Conservation (phyloP, 805 yeast species). For the Candida saitoana region DNA sequence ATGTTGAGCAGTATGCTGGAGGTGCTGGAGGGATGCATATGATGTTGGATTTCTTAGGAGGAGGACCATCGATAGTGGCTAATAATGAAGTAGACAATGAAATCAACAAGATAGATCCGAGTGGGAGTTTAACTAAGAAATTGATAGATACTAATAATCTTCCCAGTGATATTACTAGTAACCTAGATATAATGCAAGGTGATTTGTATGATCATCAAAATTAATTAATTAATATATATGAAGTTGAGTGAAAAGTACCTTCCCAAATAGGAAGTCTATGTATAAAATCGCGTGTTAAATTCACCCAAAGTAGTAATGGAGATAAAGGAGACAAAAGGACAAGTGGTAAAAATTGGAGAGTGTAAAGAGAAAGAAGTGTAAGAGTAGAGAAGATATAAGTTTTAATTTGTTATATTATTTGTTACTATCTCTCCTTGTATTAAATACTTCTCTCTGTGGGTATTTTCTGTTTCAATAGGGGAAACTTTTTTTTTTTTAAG, state of each 20-base stretch:
- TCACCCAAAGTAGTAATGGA: background rate
- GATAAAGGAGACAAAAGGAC: background rate
- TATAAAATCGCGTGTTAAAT: background rate
- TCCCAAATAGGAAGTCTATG: background rate
- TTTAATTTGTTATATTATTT: too few species aligned
- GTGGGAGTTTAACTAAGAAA: constrained; percentile 42
- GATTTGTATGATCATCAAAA: constrained; percentile 25
- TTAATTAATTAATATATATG: background rate
- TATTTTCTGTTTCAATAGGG: too few species aligned
- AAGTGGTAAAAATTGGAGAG: background rate
- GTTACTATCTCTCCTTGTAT: too few species aligned
- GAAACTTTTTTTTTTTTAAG: background rate
- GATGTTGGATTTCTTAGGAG: constrained; percentile 86
- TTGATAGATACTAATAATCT: constrained; percentile 51
- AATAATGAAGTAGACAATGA: constrained; percentile 38
- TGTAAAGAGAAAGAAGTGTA: too few species aligned
- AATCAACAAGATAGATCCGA: constrained; percentile 40
- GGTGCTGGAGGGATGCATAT: constrained; percentile 85
- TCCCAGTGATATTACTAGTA: constrained; percentile 53
- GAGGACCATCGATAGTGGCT: constrained; percentile 44
- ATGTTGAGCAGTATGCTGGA: constrained; percentile 86
- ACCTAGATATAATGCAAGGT: constrained; percentile 49
- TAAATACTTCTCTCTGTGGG: too few species aligned
- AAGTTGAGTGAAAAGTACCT: too few species aligned
- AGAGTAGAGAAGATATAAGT: too few species aligned